phyloP scores from a whole-genome alignment of 208 protist species.

The Trichomonas vaginalis region DNA sequence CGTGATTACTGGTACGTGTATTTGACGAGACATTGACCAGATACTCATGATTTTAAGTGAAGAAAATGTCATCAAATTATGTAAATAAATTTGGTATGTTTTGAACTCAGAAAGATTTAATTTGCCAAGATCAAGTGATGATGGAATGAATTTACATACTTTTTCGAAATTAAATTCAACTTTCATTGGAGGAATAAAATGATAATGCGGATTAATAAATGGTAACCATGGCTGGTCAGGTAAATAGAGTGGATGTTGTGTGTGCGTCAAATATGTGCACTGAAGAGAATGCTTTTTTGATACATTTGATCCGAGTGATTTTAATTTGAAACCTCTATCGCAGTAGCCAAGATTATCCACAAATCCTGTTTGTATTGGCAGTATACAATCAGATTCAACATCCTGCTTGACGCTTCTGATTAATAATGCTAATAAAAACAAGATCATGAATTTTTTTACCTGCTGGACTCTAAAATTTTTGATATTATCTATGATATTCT shows the following conservation, averaged over 20 bases:
- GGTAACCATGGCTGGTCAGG: neutral
- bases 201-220: neutral
- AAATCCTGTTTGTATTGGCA: neutral
- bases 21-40: neutral
- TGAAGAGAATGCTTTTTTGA: neutral
- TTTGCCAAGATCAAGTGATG: neutral
- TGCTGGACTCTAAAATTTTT: no score
- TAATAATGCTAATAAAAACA: no score
- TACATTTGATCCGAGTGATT: neutral
- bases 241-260: neutral
- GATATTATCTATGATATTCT: no score
- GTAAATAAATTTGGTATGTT: neutral
- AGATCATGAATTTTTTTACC: no score
- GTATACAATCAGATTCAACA: neutral
- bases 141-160: neutral
- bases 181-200: neutral
- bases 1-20: neutral
- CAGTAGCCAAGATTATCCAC: neutral
- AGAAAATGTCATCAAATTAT: neutral
- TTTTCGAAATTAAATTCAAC: neutral
- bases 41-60: neutral
- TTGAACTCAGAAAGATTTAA: neutral
- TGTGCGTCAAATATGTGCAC: neutral
- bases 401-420: neutral
- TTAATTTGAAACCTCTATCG: neutral